Evolutionary conservation across 257 asterid genomes (phyloP).

Genomic region (Solanum pinnatisectum): DNA sequence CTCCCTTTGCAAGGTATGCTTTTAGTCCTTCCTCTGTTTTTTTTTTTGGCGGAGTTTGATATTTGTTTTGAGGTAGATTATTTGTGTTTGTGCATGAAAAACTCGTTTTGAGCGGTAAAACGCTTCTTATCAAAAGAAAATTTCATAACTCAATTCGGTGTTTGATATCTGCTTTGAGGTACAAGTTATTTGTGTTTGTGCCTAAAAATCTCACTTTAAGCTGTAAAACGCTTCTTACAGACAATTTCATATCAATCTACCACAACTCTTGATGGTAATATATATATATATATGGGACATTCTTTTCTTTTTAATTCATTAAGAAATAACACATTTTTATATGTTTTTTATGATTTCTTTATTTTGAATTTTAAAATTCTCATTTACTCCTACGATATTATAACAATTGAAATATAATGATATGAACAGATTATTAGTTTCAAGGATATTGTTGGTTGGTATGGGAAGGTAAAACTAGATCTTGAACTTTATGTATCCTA

Average conservation of each 20-base stretch:
- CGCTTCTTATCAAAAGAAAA: accelerated
- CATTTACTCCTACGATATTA: accelerated
- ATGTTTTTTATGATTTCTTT: accelerated
- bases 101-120: no score
- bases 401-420: background rate
- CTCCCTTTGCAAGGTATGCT: constrained; percentile 72
- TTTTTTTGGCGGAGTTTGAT: background rate
- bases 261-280: no score
- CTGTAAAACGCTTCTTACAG: accelerated
- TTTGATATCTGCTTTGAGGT: background rate
- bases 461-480: background rate
- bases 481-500: background rate
- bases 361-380: background rate
- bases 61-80: background rate
- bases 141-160: background rate
- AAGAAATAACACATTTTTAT: background rate
- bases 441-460: background rate
- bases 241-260: accelerated
- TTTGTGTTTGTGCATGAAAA: no score
- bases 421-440: background rate
- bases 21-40: background rate
- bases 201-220: no score
- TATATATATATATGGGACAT: no score
- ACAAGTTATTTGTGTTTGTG: accelerated
- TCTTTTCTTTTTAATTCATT: background rate